Base-by-base conservation (phyloP, 2,329 filamentous ascomycete species). In the Fusarium sororula region DNA sequence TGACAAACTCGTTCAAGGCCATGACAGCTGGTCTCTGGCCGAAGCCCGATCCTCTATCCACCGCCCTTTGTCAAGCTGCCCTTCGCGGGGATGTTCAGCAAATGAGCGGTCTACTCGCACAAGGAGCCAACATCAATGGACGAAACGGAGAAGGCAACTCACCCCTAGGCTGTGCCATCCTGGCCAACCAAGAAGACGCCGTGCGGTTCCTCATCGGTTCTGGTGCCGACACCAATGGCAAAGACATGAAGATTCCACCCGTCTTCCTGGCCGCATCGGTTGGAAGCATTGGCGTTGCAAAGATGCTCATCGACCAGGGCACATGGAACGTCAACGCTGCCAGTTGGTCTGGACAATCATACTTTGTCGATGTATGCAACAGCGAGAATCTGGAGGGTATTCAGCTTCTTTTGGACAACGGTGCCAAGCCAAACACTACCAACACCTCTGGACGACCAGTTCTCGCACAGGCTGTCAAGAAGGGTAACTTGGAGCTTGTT, bases 31-130 rank as follows among this genome's bases (percentile, higher is more conserved):
- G 71, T 13, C 68, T 84, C 10, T 73, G 77, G 30, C 39, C 81
- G 0, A 82, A 82, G n/a, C 81, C 82, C 0, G 82, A 83, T 20
- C 82, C 82, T 3, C 66, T 84, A 7, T 82, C 82, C 2, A 80
- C 80, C 1, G 81, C 82, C 3, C 79, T 83, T 24, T 84, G 82
- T 22, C 77, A 83, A 39, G 82, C 82, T 2, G 77, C 79, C 6
- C 70, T 78, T 3, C 72, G 75, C 4, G 82, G 82, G 1, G 80
- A 83, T n/a, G 66, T 80, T 2, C 72, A 74, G 17, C 82, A 83
- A 26, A 78, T 83, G 45, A 77, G 74, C 3, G 80, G 79, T 1
- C 74, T 84, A 24, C 67, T 84, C 15, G 67, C 74, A 6, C 79
- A 83, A 51, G 82, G 82, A 12, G 81, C 80, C 41, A 82, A 81